phyloP scores from a whole-genome alignment of 306 rosid genomes.

The Acacia crassicarpa region DNA sequence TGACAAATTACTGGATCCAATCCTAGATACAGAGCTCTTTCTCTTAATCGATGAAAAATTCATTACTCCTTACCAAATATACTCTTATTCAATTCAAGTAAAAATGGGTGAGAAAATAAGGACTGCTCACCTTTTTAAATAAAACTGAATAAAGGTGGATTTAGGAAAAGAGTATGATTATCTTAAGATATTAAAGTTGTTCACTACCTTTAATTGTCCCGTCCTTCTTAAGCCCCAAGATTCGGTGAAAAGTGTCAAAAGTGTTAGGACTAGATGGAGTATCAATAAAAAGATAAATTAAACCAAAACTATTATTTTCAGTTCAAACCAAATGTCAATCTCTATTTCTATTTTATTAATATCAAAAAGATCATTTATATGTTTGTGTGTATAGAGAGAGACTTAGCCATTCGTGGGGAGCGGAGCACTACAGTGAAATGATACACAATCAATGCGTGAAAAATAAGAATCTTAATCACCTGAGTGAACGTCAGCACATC shows the following conservation, averaged over 20 bases:
- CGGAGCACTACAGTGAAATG: not conserved
- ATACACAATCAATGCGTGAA: not conserved
- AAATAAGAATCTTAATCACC: constrained; percentile 27
- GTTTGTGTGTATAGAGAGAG: not conserved
- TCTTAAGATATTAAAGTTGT: not conserved
- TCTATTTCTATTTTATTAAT: no score
- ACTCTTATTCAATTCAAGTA: not conserved
- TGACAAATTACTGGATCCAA: not conserved
- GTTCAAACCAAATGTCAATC: not conserved
- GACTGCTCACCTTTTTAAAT: not conserved
- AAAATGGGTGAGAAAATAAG: not conserved
- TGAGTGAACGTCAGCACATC: constrained; percentile 71
- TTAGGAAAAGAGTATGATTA: not conserved
- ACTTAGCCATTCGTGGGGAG: not conserved
- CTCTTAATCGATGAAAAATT: not conserved
- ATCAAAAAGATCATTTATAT: no score
- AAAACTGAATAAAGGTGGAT: not conserved
- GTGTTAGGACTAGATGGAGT: not conserved
- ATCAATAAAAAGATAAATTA: not conserved
- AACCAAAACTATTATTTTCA: not conserved
- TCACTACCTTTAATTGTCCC: not conserved
- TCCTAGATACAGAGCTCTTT: not conserved
- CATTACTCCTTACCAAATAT: not conserved
- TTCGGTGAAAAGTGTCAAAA: not conserved
- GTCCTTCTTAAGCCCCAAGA: not conserved